phyloP scores from a whole-genome alignment of 176 grass and related monocot genomes.

The Phoenix roebelenii region DNA sequence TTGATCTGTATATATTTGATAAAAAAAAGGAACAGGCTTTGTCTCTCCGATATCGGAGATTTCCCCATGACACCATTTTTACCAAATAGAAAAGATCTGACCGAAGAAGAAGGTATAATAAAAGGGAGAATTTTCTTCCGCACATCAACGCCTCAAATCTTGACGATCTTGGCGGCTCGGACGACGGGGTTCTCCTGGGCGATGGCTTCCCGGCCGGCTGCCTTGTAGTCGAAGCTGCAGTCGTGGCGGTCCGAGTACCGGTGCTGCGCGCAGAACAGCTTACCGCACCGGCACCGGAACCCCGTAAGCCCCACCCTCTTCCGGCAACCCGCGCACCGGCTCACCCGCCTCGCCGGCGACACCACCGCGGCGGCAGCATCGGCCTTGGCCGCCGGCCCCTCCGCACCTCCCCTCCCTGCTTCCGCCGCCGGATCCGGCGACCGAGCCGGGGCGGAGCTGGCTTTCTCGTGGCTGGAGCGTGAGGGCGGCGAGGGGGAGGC shows the following conservation, averaged over 20 bases:
- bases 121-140: too few species aligned
- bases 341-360: slow-evolving; percentile 30
- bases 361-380: neutral
- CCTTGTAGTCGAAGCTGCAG: slow-evolving; percentile 80
- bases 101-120: too few species aligned
- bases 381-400: neutral
- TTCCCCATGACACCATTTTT: too few species aligned
- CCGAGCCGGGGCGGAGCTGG: neutral
- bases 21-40: too few species aligned
- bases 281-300: slow-evolving; percentile 79
- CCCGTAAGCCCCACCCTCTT: slow-evolving; percentile 73
- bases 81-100: too few species aligned
- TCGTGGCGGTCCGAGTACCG: slow-evolving; percentile 89
- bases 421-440: neutral
- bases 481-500: slow-evolving; percentile 4
- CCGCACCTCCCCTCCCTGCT: neutral
- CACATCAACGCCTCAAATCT: slow-evolving; percentile 32
- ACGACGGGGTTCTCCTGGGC: slow-evolving; percentile 78
- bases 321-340: slow-evolving; percentile 67
- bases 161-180: slow-evolving; percentile 85
- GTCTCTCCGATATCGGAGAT: too few species aligned
- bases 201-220: slow-evolving; percentile 60
- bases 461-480: neutral
- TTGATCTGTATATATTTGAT: too few species aligned
- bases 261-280: slow-evolving; percentile 83